phyloP scores from a whole-genome alignment of 2,329 filamentous ascomycete species.

The Fusarium anguioides region DNA sequence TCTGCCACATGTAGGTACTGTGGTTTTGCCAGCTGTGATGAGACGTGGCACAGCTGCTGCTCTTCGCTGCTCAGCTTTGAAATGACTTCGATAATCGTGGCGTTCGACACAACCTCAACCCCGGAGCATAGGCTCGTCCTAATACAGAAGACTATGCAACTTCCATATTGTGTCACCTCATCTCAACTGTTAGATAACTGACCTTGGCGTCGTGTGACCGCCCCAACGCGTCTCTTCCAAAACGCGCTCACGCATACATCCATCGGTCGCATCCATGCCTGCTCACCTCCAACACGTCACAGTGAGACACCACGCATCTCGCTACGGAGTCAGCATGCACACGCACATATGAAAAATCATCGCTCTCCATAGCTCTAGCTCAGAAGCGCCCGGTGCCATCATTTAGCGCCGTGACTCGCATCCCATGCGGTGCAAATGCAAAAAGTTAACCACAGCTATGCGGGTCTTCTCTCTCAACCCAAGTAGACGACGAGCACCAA shows the following conservation, averaged over 20 bases:
- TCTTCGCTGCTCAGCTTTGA: constrained; percentile 18
- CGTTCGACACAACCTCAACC: constrained; percentile 24
- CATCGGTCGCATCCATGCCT: constrained; percentile 11
- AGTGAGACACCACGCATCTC: constrained; percentile 37
- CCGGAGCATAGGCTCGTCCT: constrained; percentile 12
- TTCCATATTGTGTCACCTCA: constrained; percentile 27
- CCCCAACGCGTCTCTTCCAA: constrained; percentile 15
- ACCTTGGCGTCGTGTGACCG: constrained; percentile 22
- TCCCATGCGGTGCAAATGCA: constrained; percentile 29
- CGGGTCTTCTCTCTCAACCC: constrained; percentile 19
- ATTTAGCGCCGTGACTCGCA: constrained; percentile 39
- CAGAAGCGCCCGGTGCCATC: background rate
- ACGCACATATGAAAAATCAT: constrained; percentile 15
- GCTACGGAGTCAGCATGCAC: constrained; percentile 27
- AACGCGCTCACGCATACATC: constrained; percentile 4
- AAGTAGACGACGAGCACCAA: constrained; percentile 7
- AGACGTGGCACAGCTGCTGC: constrained; percentile 18
- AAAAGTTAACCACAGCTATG: constrained; percentile 11
- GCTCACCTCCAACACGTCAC: constrained; percentile 42
- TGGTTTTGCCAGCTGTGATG: background rate
- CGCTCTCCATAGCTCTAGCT: constrained; percentile 6
- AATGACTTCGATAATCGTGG: constrained; percentile 24
- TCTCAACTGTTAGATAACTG: constrained; percentile 1
- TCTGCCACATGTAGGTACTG: constrained; percentile 18
- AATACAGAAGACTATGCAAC: constrained; percentile 21